phyloP scores from a whole-genome alignment of 1,284 basidiomycete species.

The Rhodotorula mucilaginosa region DNA sequence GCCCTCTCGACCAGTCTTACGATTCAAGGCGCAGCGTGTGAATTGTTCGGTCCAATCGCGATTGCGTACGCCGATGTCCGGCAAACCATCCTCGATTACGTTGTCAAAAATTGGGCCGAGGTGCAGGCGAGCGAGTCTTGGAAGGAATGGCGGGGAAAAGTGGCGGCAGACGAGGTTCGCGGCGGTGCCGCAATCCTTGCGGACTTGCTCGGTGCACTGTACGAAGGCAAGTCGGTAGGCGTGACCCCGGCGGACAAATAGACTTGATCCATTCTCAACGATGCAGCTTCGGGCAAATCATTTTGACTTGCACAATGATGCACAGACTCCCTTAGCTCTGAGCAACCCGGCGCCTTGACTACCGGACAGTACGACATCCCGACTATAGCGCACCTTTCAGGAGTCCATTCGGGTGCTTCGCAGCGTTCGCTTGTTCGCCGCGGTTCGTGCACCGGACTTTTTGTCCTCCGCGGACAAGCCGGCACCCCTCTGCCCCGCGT shows the following conservation, averaged over 20 bases:
- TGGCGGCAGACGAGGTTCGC: neutral
- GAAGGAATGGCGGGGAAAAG: neutral
- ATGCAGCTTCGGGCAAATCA: no score
- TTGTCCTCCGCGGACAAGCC: neutral
- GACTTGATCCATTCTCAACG: no score
- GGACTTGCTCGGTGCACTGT: neutral
- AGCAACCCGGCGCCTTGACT: no score
- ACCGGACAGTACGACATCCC: no score
- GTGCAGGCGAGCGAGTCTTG: neutral
- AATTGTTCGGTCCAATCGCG: neutral
- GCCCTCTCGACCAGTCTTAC: neutral
- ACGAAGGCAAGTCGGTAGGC: no score
- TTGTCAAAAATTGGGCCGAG: slow-evolving; percentile 5
- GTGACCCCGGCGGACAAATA: no score
- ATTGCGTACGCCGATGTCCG: neutral
- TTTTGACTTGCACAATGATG: no score
- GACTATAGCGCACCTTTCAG: no score
- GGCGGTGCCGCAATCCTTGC: neutral
- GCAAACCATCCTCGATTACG: neutral
- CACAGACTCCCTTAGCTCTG: no score
- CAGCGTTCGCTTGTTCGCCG: neutral
- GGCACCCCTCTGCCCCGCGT: neutral
- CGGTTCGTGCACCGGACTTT: neutral
- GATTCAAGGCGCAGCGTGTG: neutral
- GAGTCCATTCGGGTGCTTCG: no score